These are phyloP conservation scores for Xerocomellus amylosporus DNA, from an alignment of 768 basidiomycete species.

Conservation along the genomic window DNA sequence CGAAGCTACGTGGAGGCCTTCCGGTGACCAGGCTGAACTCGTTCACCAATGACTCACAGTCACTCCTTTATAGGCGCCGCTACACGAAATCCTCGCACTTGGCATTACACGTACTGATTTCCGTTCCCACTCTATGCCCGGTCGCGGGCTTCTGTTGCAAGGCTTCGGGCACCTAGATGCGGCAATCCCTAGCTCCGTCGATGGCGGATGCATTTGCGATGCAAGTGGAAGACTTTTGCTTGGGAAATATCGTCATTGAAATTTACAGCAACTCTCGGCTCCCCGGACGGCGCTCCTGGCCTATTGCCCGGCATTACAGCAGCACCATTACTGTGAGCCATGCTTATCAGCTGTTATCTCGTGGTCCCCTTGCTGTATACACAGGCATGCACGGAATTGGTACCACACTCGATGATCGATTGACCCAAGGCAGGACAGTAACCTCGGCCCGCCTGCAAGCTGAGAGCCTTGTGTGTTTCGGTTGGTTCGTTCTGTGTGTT, in stretches of 20 bases:
- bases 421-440: constrained; percentile 4
- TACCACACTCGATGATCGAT: neutral
- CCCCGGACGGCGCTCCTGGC: neutral
- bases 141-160: constrained; percentile 9
- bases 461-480: constrained; percentile 2
- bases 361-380: neutral
- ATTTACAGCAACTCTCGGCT: neutral
- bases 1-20: neutral
- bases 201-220: constrained; percentile 28
- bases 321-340: neutral
- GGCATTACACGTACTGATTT: constrained; percentile 10
- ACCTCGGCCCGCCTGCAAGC: neutral
- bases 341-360: too few relatives aligned
- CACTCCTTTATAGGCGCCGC: constrained; percentile 2
- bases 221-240: neutral
- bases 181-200: constrained; percentile 16
- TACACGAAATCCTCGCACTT: neutral
- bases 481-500: constrained; percentile 8
- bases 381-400: neutral
- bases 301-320: neutral
- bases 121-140: constrained; percentile 21
- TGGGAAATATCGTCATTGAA: constrained; percentile 2
- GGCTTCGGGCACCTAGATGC: constrained; percentile 12
- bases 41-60: constrained; percentile 1
- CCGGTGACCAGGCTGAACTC: neutral